Conservation (phyloP, 768 basidiomycete species). For the Suillus clintonianus region DNA sequence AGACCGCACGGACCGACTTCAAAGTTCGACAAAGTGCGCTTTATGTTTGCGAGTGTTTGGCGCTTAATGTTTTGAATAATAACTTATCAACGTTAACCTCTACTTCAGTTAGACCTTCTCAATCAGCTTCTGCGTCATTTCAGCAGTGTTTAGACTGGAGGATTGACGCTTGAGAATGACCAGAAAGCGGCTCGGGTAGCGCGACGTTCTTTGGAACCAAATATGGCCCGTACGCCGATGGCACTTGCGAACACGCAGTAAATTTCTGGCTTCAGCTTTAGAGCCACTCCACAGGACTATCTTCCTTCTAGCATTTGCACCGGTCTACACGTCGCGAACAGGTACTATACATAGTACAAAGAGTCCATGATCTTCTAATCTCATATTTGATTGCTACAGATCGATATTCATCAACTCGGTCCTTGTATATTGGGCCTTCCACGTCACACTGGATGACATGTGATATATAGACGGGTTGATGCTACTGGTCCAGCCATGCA, state of each 20-base stretch:
- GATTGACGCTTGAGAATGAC: too few species aligned
- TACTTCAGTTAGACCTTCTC: too few species aligned
- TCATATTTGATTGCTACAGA: slow-evolving; percentile 13
- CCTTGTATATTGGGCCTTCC: slow-evolving; percentile 62
- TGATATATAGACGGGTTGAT: slow-evolving; percentile 41
- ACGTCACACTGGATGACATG: slow-evolving; percentile 47
- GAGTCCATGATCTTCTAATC: neutral
- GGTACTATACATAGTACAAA: slow-evolving; percentile 34
- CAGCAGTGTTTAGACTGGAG: too few species aligned
- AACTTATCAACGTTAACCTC: neutral
- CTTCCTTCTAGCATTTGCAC: slow-evolving; percentile 53
- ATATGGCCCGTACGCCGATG: too few species aligned
- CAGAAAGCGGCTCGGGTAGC: too few species aligned
- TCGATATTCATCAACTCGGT: slow-evolving; percentile 66
- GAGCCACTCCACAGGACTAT: too few species aligned
- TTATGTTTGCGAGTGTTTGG: neutral
- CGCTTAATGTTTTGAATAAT: too few species aligned
- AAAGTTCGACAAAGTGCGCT: neutral
- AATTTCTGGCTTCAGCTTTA: too few species aligned
- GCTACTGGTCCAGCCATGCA: slow-evolving; percentile 45
- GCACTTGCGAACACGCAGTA: too few species aligned
- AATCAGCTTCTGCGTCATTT: too few species aligned
- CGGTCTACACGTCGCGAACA: slow-evolving; percentile 50
- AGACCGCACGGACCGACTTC: neutral
- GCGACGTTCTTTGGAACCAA: too few species aligned